Percentiles rank a stretch among this genome's conserved stretches.
These are phyloP conservation scores for Oryza nivara DNA, from an alignment of 176 grass and related monocot genomes.

Conservation along the genomic window DNA sequence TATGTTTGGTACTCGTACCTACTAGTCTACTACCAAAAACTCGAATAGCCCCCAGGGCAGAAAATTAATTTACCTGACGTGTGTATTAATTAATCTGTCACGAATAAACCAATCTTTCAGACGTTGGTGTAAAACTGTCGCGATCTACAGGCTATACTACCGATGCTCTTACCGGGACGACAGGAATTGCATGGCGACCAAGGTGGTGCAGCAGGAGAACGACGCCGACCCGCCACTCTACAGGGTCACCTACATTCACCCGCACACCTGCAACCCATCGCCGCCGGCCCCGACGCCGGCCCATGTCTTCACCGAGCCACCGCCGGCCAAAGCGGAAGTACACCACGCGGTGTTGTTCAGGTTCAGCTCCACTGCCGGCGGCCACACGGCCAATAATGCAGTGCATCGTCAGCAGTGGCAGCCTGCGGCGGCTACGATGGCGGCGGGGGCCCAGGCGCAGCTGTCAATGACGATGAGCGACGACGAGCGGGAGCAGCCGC, in stretches of 20 bases:
- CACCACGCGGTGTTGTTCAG: neutral
- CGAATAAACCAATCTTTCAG: too few relatives aligned
- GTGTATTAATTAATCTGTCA: too few relatives aligned
- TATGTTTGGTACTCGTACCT: too few relatives aligned
- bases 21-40: too few relatives aligned
- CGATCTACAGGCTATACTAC: constrained; percentile 29
- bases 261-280: constrained; percentile 37
- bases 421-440: neutral
- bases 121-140: too few relatives aligned
- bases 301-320: neutral
- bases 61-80: too few relatives aligned
- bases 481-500: neutral
- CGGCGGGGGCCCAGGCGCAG: neutral
- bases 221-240: constrained; percentile 28
- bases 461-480: neutral
- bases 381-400: neutral
- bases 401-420: neutral
- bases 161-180: constrained; percentile 43
- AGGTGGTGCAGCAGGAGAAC: constrained; percentile 41
- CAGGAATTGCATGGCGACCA: constrained; percentile 18
- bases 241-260: constrained; percentile 34
- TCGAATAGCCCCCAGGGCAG: too few relatives aligned
- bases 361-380: neutral
- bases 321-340: neutral
- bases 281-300: neutral